A percentile compares a stretch with the other conserved stretches of the same genome.
phyloP scores from a whole-genome alignment of 1,284 basidiomycete species.

The Cystobasidium sp. region DNA sequence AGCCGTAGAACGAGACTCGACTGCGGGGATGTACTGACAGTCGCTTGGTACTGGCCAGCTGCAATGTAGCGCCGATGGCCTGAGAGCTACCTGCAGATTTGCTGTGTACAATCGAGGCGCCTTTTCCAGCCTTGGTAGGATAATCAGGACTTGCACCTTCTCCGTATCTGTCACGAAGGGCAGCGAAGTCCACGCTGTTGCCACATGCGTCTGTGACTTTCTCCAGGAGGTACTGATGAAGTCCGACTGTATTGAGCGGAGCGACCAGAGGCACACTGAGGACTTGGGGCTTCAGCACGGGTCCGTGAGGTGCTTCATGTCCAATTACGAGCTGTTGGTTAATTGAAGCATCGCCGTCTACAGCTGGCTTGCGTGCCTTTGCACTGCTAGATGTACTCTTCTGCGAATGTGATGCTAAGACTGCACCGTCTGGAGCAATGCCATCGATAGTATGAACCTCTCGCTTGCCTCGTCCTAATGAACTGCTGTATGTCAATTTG shows the following conservation, averaged over 20 bases:
- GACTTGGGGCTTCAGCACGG: slow-evolving; percentile 29
- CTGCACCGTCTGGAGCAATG: slow-evolving; percentile 38
- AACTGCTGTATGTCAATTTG: slow-evolving; percentile 23
- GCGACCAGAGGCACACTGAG: slow-evolving; percentile 71
- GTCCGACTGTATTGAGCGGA: slow-evolving; percentile 66
- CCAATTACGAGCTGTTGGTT: slow-evolving; percentile 19
- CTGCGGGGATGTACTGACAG: slow-evolving; percentile 78
- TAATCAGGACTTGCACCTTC: slow-evolving; percentile 8
- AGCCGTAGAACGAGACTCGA: slow-evolving; percentile 72
- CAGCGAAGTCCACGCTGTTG: slow-evolving; percentile 64
- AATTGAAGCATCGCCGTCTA: background rate
- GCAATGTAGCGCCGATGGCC: background rate
- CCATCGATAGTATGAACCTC: slow-evolving; percentile 33
- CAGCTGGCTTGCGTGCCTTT: slow-evolving; percentile 26
- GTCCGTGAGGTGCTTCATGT: slow-evolving; percentile 45
- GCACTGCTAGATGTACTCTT: slow-evolving; percentile 42
- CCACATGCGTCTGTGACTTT: slow-evolving; percentile 74
- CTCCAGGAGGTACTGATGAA: slow-evolving; percentile 71
- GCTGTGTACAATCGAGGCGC: background rate
- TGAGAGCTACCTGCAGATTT: slow-evolving; percentile 15
- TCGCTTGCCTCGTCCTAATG: slow-evolving; percentile 1
- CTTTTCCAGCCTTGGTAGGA: slow-evolving; percentile 17
- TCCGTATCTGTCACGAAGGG: slow-evolving; percentile 30
- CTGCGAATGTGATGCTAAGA: slow-evolving; percentile 28
- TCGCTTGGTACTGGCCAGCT: slow-evolving; percentile 59